Base-by-base conservation (phyloP, 139 green algal species). In the Coelastrella sp. region DNA sequence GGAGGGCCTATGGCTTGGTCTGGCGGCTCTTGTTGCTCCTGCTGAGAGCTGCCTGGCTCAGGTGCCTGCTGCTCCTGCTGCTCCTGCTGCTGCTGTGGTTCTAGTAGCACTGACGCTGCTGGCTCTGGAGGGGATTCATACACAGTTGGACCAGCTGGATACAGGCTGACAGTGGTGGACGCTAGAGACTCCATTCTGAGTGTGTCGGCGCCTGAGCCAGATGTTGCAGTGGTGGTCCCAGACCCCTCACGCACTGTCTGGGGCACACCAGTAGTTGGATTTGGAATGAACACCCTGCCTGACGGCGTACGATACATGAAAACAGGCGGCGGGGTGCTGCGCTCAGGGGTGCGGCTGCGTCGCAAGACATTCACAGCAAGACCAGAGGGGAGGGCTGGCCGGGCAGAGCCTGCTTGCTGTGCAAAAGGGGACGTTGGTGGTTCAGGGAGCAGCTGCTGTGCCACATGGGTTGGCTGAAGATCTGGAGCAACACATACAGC, bases 261-360 rank as follows among this genome's bases (percentile, higher is more conserved):
- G 14, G 74, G 65, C 63, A 57, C n/a, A n/a, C 25, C 57, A n/a
- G 59, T 57, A 24, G 59, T 68, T 8, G 68, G 68, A 7, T 80
- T 80, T 57, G 81, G 58, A 14, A 73, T 73, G n/a, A 66, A 74
- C 8, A 74, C 81, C 68, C 79, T 56, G 3, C 79, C 79, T 22
- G 79, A 85, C 12, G 79, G 79, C 15, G 79, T 85, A 57, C 79
- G 79, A 27, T 85, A 85, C 79, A 85, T 70, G 22, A 85, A 85
- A 19, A 85, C 9, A 15, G 57, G 79, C 19, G 68, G 68, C 8
- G 68, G 12, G 56, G 15, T 85, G 79, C 79, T 72, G 79, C 79
- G 60, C 7, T 27, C 58, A 14, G 57, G 60, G 79, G 27, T 63
- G 56, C 79, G 15, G 75, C 75, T 82, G 75, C 75, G 25, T 7